phyloP scores from a whole-genome alignment of 1,284 basidiomycete species.

The Termitomyces sp. region DNA sequence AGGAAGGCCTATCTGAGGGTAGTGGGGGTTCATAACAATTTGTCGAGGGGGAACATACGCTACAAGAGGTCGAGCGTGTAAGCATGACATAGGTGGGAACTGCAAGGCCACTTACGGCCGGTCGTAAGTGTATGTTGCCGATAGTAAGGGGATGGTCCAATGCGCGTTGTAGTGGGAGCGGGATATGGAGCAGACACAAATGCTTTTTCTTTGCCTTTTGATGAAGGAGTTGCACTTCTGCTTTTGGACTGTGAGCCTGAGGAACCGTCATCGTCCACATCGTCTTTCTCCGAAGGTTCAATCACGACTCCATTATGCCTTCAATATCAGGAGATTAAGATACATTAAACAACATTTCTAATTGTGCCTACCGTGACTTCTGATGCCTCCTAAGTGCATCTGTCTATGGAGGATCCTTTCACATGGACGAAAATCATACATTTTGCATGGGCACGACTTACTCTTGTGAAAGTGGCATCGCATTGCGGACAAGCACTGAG shows the following conservation, averaged over 20 bases:
- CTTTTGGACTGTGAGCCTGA: slow-evolving; percentile 44
- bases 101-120: slow-evolving; percentile 16
- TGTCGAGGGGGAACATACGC: slow-evolving; percentile 29
- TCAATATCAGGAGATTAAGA: slow-evolving; percentile 4
- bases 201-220: slow-evolving; percentile 37
- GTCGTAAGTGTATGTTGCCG: slow-evolving; percentile 46
- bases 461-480: slow-evolving; percentile 70
- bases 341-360: background rate
- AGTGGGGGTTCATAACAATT: slow-evolving; percentile 27
- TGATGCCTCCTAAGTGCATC: slow-evolving; percentile 59
- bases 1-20: slow-evolving; percentile 38
- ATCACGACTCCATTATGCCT: slow-evolving; percentile 69
- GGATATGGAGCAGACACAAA: slow-evolving; percentile 26
- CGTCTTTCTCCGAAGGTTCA: slow-evolving; percentile 38
- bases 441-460: slow-evolving; percentile 30
- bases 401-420: slow-evolving; percentile 31
- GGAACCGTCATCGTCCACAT: slow-evolving; percentile 29
- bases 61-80: slow-evolving; percentile 14
- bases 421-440: slow-evolving; percentile 7
- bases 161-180: slow-evolving; percentile 23
- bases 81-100: slow-evolving; percentile 3
- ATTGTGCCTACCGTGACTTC: slow-evolving; percentile 52
- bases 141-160: slow-evolving; percentile 53
- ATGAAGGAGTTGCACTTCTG: slow-evolving; percentile 43
- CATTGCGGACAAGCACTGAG: slow-evolving; percentile 68